Evolutionary conservation across 2,329 filamentous ascomycete species (phyloP).

Genomic region (Trichoderma afroharzianum): DNA sequence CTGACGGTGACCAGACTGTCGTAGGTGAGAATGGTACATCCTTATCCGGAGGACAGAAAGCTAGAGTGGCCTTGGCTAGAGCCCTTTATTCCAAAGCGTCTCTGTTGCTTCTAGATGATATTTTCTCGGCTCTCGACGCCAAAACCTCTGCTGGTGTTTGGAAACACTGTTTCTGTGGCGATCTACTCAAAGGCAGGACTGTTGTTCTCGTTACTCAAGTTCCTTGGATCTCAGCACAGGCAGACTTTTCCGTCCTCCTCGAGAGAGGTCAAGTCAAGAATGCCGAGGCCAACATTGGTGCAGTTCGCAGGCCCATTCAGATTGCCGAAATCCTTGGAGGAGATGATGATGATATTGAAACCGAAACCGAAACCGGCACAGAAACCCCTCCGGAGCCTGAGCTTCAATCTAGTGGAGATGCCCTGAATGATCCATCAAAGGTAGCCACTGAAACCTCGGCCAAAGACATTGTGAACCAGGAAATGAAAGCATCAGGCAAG

Average conservation of each 20-base stretch:
- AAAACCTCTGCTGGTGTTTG: slow-evolving; percentile 55
- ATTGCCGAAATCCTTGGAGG: slow-evolving; percentile 38
- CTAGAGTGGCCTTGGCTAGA: slow-evolving; percentile 53
- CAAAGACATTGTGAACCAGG: slow-evolving; percentile 45
- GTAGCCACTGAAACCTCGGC: slow-evolving; percentile 34
- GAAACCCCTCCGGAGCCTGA: slow-evolving; percentile 27
- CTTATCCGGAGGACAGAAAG: slow-evolving; percentile 55
- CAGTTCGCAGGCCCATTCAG: slow-evolving; percentile 43
- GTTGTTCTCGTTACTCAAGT: slow-evolving; percentile 56
- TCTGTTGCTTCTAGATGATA: slow-evolving; percentile 55
- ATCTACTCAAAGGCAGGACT: slow-evolving; percentile 51
- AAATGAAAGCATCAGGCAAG: slow-evolving; percentile 45
- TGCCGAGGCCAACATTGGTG: slow-evolving; percentile 43
- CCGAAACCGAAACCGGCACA: slow-evolving; percentile 26
- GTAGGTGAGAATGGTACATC: slow-evolving; percentile 55
- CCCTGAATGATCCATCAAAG: slow-evolving; percentile 32
- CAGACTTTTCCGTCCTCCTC: slow-evolving; percentile 45
- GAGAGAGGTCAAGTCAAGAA: slow-evolving; percentile 43
- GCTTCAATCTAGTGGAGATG: slow-evolving; percentile 27
- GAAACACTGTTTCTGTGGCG: slow-evolving; percentile 55
- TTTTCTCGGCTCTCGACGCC: slow-evolving; percentile 57
- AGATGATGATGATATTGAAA: slow-evolving; percentile 27
- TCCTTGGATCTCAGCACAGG: slow-evolving; percentile 50
- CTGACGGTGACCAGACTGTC: slow-evolving; percentile 47
- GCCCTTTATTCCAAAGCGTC: slow-evolving; percentile 55